Conservation (phyloP, 2,329 filamentous ascomycete species). For the Penicillium sp. region DNA sequence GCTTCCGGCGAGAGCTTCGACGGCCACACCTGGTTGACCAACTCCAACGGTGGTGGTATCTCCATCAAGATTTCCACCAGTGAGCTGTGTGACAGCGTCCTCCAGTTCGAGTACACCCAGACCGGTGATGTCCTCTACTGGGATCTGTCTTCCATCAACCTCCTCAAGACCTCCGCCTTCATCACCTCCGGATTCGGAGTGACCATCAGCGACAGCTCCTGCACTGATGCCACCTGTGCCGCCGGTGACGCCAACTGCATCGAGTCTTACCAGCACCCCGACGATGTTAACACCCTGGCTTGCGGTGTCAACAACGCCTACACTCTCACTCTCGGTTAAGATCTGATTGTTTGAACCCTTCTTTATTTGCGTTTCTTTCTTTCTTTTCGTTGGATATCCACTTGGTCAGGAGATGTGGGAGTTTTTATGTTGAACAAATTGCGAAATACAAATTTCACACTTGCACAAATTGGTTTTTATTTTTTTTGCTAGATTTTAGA, state of each 20-base stretch:
- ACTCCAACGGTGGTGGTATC: conserved; percentile 33
- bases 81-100: conserved; percentile 19
- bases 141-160: conserved; percentile 36
- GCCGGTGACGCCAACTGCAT: conserved; percentile 28
- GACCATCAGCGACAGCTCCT: conserved; percentile 24
- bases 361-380: conserved; percentile 3
- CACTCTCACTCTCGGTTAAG: conserved; percentile 41
- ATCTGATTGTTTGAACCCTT: background rate
- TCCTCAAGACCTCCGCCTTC: conserved; percentile 23
- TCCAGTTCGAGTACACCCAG: conserved; percentile 38
- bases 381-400: conserved; percentile 8
- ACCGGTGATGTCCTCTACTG: conserved; percentile 28
- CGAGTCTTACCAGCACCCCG: conserved; percentile 31
- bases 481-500: background rate
- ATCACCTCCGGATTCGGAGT: conserved; percentile 29
- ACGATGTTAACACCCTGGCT: conserved; percentile 30
- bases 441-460: conserved; percentile 5
- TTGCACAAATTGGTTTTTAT: background rate
- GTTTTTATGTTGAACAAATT: conserved; percentile 7
- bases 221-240: conserved; percentile 25
- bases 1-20: conserved; percentile 18
- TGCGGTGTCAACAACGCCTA: conserved; percentile 26
- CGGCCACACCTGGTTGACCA: conserved; percentile 30
- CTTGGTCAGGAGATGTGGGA: conserved; percentile 3
- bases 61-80: conserved; percentile 35